Evolutionary conservation across 2,329 filamentous ascomycete species (phyloP).

Genomic region (Aaosphaeria arxii): DNA sequence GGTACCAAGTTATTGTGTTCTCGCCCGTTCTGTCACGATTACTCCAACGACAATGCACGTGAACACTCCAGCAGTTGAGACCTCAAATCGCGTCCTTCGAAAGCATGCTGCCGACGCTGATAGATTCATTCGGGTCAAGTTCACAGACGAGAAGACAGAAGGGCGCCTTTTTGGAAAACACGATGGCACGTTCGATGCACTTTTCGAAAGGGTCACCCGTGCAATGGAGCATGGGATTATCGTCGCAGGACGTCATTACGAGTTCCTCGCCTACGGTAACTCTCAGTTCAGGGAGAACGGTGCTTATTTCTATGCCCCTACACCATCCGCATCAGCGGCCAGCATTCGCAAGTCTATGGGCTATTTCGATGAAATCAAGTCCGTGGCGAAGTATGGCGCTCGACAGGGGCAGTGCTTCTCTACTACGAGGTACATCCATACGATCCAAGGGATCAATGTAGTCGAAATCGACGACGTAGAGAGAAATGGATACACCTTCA

Average conservation of each 20-base stretch:
- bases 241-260: slow-evolving; percentile 77
- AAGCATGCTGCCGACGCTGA: slow-evolving; percentile 67
- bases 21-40: slow-evolving; percentile 72
- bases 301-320: slow-evolving; percentile 86
- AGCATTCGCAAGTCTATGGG: slow-evolving; percentile 87
- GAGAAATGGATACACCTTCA: slow-evolving; percentile 69
- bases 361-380: slow-evolving; percentile 72
- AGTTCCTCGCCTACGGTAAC: slow-evolving; percentile 92
- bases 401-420: slow-evolving; percentile 94
- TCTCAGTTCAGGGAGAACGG: slow-evolving; percentile 91
- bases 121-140: slow-evolving; percentile 84
- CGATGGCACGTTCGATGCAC: slow-evolving; percentile 44
- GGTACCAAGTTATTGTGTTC: slow-evolving; percentile 69
- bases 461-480: slow-evolving; percentile 67
- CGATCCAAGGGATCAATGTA: slow-evolving; percentile 54
- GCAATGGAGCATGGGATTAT: slow-evolving; percentile 74
- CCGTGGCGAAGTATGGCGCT: slow-evolving; percentile 86
- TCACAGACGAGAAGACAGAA: slow-evolving; percentile 72
- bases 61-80: slow-evolving; percentile 74
- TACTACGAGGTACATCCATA: slow-evolving; percentile 73
- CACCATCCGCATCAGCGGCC: slow-evolving; percentile 63
- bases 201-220: slow-evolving; percentile 72
- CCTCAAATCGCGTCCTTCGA: slow-evolving; percentile 82
- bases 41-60: slow-evolving; percentile 83
- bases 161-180: slow-evolving; percentile 35